phyloP scores from a whole-genome alignment of 177 flowering plant species.

The Vitis hybrid region DNA sequence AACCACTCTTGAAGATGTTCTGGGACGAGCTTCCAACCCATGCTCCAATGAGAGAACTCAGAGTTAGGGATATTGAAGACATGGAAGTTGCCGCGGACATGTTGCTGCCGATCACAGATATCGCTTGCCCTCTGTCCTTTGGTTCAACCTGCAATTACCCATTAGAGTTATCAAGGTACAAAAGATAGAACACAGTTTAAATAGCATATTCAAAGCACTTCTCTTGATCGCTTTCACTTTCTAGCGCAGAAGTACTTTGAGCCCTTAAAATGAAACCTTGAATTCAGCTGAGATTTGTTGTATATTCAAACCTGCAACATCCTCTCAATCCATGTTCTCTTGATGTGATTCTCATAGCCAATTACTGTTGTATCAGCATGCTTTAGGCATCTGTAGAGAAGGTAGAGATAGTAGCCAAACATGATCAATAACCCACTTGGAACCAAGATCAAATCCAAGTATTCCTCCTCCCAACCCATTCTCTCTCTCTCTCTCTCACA shows the following conservation, averaged over 20 bases:
- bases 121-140: constrained; percentile 35
- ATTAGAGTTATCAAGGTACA: background rate
- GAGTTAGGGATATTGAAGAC: constrained; percentile 44
- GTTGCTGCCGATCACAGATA: constrained; percentile 46
- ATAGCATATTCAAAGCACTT: too few relatives aligned
- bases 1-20: constrained; percentile 28
- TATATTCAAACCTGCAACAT: constrained; percentile 52
- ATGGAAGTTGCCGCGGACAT: constrained; percentile 45
- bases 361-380: constrained; percentile 50
- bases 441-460: constrained; percentile 58
- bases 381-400: constrained; percentile 49
- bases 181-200: background rate
- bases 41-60: constrained; percentile 64
- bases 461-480: constrained; percentile 40
- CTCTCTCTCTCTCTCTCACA: constrained; percentile 8
- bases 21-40: constrained; percentile 50
- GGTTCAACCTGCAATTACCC: constrained; percentile 34
- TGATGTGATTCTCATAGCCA: constrained; percentile 70
- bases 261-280: too few relatives aligned
- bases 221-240: too few relatives aligned
- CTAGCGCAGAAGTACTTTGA: too few relatives aligned
- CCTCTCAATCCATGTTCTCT: constrained; percentile 61
- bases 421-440: constrained; percentile 58
- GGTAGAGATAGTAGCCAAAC: constrained; percentile 58
- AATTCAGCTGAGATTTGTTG: background rate